phyloP scores from a whole-genome alignment of 306 rosid species.

The Cajanus cajan region DNA sequence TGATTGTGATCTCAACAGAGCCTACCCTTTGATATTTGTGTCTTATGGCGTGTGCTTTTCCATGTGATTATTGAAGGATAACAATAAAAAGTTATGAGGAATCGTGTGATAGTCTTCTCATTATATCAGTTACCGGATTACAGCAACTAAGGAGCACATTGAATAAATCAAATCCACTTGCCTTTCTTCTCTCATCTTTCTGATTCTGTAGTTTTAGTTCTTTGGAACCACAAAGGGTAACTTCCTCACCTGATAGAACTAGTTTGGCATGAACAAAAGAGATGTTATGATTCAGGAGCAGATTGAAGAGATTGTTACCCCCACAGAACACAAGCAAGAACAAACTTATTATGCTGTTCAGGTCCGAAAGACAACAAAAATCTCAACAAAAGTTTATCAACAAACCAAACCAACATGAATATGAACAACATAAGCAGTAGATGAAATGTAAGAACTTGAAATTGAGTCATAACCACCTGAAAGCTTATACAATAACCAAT shows the following conservation, averaged over 20 bases:
- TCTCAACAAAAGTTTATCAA: not conserved
- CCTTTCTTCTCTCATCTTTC: not conserved
- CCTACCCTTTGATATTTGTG: constrained; percentile 40
- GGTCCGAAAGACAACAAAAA: not conserved
- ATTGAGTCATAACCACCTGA: constrained; percentile 30
- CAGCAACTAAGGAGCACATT: constrained; percentile 22
- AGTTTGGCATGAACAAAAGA: constrained; percentile 18
- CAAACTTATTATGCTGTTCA: constrained; percentile 7
- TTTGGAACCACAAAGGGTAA: constrained; percentile 25
- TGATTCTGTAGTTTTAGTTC: not conserved
- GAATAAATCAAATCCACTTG: constrained; percentile 22
- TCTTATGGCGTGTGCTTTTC: constrained; percentile 31
- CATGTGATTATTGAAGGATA: constrained; percentile 34
- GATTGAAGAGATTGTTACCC: constrained; percentile 9
- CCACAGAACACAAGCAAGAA: constrained; percentile 12
- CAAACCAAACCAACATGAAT: constrained; percentile 20
- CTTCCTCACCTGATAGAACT: constrained; percentile 24
- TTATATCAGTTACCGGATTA: constrained; percentile 8
- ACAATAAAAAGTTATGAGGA: constrained; percentile 31
- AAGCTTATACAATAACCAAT: constrained; percentile 25
- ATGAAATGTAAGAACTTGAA: constrained; percentile 11
- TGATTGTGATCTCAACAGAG: constrained; percentile 40
- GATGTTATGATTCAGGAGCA: constrained; percentile 5
- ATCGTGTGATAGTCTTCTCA: constrained; percentile 26
- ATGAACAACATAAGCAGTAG: constrained; percentile 20